These are phyloP conservation scores for Gossypium stocksii DNA, from an alignment of 345 rosid species.

Conservation along the genomic window DNA sequence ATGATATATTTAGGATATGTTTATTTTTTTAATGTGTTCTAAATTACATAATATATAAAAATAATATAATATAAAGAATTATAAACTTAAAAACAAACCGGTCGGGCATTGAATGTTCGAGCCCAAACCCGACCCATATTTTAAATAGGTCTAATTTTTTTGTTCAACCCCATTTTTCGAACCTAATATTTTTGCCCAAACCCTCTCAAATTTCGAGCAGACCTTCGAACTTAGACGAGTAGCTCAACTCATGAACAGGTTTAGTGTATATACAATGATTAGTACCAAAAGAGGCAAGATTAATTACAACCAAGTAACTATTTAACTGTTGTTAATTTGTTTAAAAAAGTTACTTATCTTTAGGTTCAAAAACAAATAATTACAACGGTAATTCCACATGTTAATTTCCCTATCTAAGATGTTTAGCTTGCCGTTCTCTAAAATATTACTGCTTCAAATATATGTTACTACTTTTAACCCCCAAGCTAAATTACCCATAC, in stretches of 20 bases:
- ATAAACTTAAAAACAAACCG: too few species aligned
- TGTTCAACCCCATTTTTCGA: too few species aligned
- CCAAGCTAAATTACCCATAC: neutral
- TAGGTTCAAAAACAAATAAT: neutral
- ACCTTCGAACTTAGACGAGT: fast-evolving
- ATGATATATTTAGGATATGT: too few species aligned
- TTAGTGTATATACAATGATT: too few species aligned
- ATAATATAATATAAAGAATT: too few species aligned
- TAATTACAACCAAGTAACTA: too few species aligned
- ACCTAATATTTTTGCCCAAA: too few species aligned
- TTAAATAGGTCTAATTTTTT: fast-evolving
- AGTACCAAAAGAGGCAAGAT: too few species aligned
- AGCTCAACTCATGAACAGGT: fast-evolving
- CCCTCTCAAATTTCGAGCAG: fast-evolving
- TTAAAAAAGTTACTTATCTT: neutral
- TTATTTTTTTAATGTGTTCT: too few species aligned
- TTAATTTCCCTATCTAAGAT: slow-evolving; percentile 1
- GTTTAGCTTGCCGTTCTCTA: slow-evolving; percentile 8
- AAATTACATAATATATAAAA: too few species aligned
- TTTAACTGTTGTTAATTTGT: too few species aligned
- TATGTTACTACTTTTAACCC: neutral
- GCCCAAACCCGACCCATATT: fast-evolving
- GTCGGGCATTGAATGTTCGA: too few species aligned
- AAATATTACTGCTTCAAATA: slow-evolving; percentile 4
- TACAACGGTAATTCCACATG: slow-evolving; percentile 10